Evolutionary conservation across 2,329 filamentous ascomycete species (phyloP).

Genomic region (Penicillium nordicum): DNA sequence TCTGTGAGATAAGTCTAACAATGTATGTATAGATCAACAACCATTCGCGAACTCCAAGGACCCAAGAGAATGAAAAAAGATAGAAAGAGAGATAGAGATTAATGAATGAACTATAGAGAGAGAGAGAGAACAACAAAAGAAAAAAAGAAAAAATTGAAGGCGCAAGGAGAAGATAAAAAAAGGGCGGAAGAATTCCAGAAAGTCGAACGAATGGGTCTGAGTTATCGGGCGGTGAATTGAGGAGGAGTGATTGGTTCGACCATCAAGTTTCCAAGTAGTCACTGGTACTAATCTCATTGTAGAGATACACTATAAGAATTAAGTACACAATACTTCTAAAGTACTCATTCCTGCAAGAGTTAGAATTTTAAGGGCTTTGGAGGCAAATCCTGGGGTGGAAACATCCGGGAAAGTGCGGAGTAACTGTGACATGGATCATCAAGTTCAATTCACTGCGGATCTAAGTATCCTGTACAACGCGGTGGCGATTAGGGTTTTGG

Average conservation of each 20-base stretch:
- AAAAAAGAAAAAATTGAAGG: conserved; percentile 9
- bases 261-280: conserved; percentile 3
- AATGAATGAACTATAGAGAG: conserved; percentile 16
- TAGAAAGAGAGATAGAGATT: conserved; percentile 6
- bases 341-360: conserved; percentile 2
- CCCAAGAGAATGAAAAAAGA: conserved; percentile 9
- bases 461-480: conserved; percentile 16
- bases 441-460: not conserved
- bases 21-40: conserved; percentile 11
- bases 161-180: conserved; percentile 19
- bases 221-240: conserved; percentile 24
- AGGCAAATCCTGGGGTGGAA: conserved; percentile 18
- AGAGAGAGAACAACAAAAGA: conserved; percentile 6
- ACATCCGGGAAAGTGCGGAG: conserved; percentile 10
- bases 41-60: conserved; percentile 10
- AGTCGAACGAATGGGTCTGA: conserved; percentile 15
- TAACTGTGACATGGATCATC: conserved; percentile 16
- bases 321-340: conserved; percentile 8
- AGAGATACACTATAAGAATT: fast-evolving
- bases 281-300: not conserved
- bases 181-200: conserved; percentile 21
- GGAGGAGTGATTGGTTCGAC: conserved; percentile 7
- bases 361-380: conserved; percentile 9
- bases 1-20: conserved; percentile 12
- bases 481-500: not conserved